These are phyloP conservation scores for Phytophthora citrophthora DNA, from an alignment of 352 stramenopile genomes.

Conservation along the genomic window DNA sequence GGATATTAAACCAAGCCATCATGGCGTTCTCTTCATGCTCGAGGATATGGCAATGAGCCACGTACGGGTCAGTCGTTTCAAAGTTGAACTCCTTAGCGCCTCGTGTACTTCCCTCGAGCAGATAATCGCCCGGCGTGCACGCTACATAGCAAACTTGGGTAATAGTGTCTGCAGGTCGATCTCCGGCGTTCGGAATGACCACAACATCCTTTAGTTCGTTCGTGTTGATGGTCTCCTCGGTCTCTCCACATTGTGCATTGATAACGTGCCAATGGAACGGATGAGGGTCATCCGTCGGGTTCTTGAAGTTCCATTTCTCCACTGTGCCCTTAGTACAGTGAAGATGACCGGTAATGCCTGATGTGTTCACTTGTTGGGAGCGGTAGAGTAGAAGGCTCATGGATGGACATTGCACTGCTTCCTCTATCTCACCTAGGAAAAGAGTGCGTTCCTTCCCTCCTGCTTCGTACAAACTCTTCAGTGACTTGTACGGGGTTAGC, in stretches of 20 bases:
- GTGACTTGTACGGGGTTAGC: conserved; percentile 54
- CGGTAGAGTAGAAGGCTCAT: conserved; percentile 55
- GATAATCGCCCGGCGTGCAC: conserved; percentile 73
- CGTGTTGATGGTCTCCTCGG: conserved; percentile 65
- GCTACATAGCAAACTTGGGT: conserved; percentile 84
- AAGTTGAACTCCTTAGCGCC: conserved; percentile 68
- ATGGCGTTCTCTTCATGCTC: conserved; percentile 85
- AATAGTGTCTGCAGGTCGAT: conserved; percentile 38
- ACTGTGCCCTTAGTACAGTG: conserved; percentile 76
- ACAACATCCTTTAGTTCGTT: conserved; percentile 77
- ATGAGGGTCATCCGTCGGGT: conserved; percentile 78
- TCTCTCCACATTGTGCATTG: conserved; percentile 73
- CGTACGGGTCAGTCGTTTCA: conserved; percentile 72
- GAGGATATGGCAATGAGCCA: conserved; percentile 81
- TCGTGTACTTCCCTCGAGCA: conserved; percentile 57
- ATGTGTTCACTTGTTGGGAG: conserved; percentile 60
- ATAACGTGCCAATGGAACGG: conserved; percentile 86
- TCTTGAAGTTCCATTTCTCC: conserved; percentile 85
- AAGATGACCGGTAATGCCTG: conserved; percentile 45
- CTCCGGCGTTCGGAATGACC: conserved; percentile 69
- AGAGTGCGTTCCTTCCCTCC: conserved; percentile 66
- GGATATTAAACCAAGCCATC: conserved; percentile 80
- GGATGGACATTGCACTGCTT: conserved; percentile 44
- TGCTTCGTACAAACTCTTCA: conserved; percentile 58
- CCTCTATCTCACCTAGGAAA: conserved; percentile 63